Evolutionary conservation across 805 yeast species (phyloP), one percentile per base, ranked within the genome.

Genomic region (Saccharomycopsis fibuligera): DNA sequence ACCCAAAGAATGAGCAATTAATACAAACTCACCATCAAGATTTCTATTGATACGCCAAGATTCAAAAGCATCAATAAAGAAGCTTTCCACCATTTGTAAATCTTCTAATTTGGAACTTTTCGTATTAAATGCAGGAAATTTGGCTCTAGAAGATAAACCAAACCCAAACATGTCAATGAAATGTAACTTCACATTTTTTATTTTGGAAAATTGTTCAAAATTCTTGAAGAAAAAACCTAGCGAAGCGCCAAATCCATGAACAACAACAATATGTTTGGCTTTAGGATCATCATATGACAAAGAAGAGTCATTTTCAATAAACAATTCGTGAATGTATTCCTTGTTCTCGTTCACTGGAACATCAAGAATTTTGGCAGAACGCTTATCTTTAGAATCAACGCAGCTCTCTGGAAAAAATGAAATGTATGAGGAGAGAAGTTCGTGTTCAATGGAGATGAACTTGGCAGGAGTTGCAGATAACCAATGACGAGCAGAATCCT

Each of bases 241-340:
- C 2, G 89, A 86, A 0, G 95, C 95, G 3, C 93, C 95, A 58
- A 86, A 87, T 1, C 96, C 96, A 62, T 88, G 96, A 4, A 87
- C 68, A 37, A 86, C 62, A 2, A 88, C 88, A 12, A 85, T 65
- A 58, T 81, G 86, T 48, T 63, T 66, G 23, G 58, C 63, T 10
- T 53, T 50, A 2, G 54, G 56, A 5, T 54, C 47, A 17, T 49
- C 16, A n/a, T 24, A 47, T 24, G 24, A 35, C 3, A 55, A 40
- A 16, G 35, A 35, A 1, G 30, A 44, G 24, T 41, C 49, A 60
- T 79, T 76, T 41, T 72, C 74, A 36, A 87, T 73, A 54, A 68
- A 75, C 48, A 88, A 78, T 65, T 88, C 96, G 61, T 88, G 91
- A 49, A 88, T 77, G 54, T 63, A 73, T 25, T 78, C 68, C 5